Evolutionary conservation across 1,284 basidiomycete genomes (phyloP).

Genomic region (Irpex rosettiformis): DNA sequence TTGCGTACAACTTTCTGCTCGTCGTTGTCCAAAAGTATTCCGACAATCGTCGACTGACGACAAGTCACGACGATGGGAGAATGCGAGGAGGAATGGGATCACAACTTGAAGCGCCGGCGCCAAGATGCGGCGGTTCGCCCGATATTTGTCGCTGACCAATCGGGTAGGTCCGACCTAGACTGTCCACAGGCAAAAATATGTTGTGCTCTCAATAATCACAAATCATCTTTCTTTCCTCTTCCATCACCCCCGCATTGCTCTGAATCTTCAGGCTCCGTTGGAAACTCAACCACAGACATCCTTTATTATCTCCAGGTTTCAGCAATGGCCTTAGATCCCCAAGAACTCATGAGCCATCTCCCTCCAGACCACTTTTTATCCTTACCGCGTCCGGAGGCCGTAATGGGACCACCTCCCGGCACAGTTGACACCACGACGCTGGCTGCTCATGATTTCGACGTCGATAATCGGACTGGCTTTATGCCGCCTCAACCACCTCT

Average conservation of each 20-base stretch:
- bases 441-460: slow-evolving; percentile 92
- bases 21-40: no score
- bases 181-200: background rate
- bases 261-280: background rate
- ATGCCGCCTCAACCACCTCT: slow-evolving; percentile 83
- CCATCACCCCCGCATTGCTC: background rate
- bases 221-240: background rate
- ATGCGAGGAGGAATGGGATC: no score
- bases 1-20: no score
- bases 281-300: background rate
- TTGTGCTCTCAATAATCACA: background rate
- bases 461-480: slow-evolving; percentile 90
- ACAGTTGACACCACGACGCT: slow-evolving; percentile 80
- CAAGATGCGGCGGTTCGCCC: background rate
- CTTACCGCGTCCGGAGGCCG: slow-evolving; percentile 53
- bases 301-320: background rate
- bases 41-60: no score
- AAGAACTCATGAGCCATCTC: slow-evolving; percentile 27
- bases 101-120: background rate
- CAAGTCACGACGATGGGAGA: no score
- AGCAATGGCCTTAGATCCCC: slow-evolving; percentile 2
- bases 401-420: slow-evolving; percentile 35
- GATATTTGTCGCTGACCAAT: background rate
- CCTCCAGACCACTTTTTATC: slow-evolving; percentile 62
- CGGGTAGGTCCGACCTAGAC: background rate